A percentile compares a stretch with the other conserved stretches of the same genome.
These are phyloP conservation scores for Lentinula novae-zelandiae DNA, from an alignment of 1,284 basidiomycete genomes.

Conservation along the genomic window DNA sequence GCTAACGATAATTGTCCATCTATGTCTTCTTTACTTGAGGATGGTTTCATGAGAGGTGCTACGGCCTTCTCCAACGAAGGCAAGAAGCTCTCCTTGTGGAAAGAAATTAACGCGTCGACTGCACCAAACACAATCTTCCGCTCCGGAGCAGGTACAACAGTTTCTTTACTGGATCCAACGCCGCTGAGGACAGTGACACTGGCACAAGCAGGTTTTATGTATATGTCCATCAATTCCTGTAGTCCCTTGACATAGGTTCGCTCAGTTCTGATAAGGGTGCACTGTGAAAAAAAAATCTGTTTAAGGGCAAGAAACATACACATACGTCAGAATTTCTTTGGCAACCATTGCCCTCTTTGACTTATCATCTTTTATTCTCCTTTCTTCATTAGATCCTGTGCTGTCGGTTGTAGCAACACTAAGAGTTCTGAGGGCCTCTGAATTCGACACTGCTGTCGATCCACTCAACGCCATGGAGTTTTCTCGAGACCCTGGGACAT, in stretches of 20 bases:
- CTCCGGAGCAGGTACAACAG: slow-evolving; percentile 82
- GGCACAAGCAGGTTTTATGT: slow-evolving; percentile 83
- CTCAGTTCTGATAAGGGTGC: slow-evolving; percentile 66
- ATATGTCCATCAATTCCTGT: slow-evolving; percentile 92
- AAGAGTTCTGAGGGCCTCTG: slow-evolving; percentile 55
- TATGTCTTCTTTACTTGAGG: slow-evolving; percentile 50
- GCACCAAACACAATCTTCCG: slow-evolving; percentile 93
- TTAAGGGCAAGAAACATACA: slow-evolving; percentile 21
- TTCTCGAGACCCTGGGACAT: slow-evolving; percentile 37
- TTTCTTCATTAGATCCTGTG: slow-evolving; percentile 60
- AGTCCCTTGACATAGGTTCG: slow-evolving; percentile 92
- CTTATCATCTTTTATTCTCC: slow-evolving; percentile 88
- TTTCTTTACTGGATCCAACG: slow-evolving; percentile 74
- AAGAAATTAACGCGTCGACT: slow-evolving; percentile 85
- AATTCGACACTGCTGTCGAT: slow-evolving; percentile 29
- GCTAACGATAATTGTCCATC: slow-evolving; percentile 72
- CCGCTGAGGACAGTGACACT: slow-evolving; percentile 67
- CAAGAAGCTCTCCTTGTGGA: slow-evolving; percentile 90
- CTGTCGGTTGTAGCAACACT: slow-evolving; percentile 76
- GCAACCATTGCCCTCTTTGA: slow-evolving; percentile 76
- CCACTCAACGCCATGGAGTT: slow-evolving; percentile 43
- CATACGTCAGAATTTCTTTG: slow-evolving; percentile 84
- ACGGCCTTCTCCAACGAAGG: slow-evolving; percentile 82
- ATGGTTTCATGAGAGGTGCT: slow-evolving; percentile 55
- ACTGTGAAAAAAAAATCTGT: slow-evolving; percentile 11